Evolutionary conservation across 2,329 filamentous ascomycete species (phyloP).

Genomic region (Acrocalymma vagum): DNA sequence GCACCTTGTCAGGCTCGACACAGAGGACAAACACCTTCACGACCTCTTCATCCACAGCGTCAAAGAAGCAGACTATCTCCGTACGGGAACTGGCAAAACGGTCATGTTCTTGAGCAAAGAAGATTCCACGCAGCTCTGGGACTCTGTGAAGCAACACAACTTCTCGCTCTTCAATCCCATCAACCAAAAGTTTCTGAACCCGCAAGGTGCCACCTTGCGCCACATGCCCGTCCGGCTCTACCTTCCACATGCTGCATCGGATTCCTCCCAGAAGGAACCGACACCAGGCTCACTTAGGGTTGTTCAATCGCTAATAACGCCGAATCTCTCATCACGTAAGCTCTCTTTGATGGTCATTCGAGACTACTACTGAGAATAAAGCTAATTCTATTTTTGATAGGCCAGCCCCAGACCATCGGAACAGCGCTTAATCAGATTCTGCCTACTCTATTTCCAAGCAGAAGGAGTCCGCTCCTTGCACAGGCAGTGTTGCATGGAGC

Average conservation of each 20-base stretch:
- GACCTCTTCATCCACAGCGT: constrained; percentile 75
- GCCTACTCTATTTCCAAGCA: constrained; percentile 86
- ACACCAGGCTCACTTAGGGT: constrained; percentile 54
- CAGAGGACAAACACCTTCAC: constrained; percentile 63
- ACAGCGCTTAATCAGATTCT: constrained; percentile 78
- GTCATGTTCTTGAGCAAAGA: constrained; percentile 90
- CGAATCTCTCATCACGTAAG: constrained; percentile 52
- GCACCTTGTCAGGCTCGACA: constrained; percentile 66
- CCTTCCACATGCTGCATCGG: constrained; percentile 63
- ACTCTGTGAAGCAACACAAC: constrained; percentile 80
- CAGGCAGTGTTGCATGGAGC: constrained; percentile 87
- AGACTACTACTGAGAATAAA: too few relatives aligned
- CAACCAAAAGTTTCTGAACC: constrained; percentile 78
- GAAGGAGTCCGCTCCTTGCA: constrained; percentile 83
- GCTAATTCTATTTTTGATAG: constrained; percentile 31
- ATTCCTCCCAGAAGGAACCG: constrained; percentile 26
- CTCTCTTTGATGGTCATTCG: constrained; percentile 4
- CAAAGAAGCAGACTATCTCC: constrained; percentile 85
- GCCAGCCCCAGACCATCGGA: constrained; percentile 75
- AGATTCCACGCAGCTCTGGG: constrained; percentile 84
- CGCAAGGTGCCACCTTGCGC: constrained; percentile 71
- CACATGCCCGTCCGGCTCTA: constrained; percentile 91
- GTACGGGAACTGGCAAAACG: constrained; percentile 86
- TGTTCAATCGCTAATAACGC: constrained; percentile 77
- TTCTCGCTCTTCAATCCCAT: constrained; percentile 76